Conservation (phyloP, 2,329 filamentous ascomycete genomes). For the Trichoderma sp. region DNA sequence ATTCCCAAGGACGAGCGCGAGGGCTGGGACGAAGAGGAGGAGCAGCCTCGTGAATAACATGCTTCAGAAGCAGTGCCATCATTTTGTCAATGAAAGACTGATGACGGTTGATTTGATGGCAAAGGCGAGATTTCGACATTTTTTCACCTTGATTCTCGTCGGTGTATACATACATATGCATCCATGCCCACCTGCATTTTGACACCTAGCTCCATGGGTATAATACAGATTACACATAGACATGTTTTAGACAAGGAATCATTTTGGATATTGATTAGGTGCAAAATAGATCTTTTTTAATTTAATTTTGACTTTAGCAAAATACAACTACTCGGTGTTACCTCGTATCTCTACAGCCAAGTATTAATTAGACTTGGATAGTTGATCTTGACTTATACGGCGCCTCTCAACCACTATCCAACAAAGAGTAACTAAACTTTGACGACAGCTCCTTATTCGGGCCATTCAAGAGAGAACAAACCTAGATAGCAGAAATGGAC, state of each 20-base stretch:
- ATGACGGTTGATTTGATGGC: not conserved
- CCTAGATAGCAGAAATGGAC: not conserved
- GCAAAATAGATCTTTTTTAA: not conserved
- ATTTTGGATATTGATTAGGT: not conserved
- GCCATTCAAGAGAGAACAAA: not conserved
- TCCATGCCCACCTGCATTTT: not conserved
- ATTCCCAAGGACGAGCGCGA: conserved; percentile 7
- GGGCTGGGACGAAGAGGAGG: conserved; percentile 8
- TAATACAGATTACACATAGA: too few relatives aligned
- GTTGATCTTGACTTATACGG: not conserved
- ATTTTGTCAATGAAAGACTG: not conserved
- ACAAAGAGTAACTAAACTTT: not conserved
- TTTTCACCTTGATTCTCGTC: not conserved
- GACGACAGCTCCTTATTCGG: not conserved
- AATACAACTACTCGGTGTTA: not conserved
- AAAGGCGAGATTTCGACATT: not conserved
- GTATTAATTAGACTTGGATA: not conserved
- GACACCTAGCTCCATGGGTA: not conserved
- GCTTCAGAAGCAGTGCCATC: not conserved
- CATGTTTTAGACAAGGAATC: not conserved
- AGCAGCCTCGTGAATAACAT: not conserved
- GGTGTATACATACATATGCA: not conserved
- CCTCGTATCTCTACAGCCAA: not conserved
- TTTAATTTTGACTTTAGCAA: not conserved
- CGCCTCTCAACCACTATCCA: not conserved